These are phyloP conservation scores for Candida pseudoviswanathii DNA, from an alignment of 1,139 yeast species.

Conservation along the genomic window DNA sequence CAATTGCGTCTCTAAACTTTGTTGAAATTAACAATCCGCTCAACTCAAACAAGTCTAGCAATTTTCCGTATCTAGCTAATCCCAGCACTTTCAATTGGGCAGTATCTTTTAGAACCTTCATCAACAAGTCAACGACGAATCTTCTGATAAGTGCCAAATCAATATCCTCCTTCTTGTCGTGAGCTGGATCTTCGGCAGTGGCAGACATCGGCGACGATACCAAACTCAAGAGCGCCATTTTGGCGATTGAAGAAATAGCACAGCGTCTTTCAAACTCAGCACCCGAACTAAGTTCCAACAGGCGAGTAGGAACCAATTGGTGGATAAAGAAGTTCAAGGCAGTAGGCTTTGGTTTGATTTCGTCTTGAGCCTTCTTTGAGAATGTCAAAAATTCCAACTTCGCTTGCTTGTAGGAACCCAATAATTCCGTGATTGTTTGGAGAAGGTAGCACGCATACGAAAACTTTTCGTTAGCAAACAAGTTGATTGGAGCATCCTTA, in stretches of 20 bases:
- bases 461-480: slow-evolving; percentile 49
- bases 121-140: slow-evolving; percentile 70
- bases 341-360: slow-evolving; percentile 64
- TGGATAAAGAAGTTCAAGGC: slow-evolving; percentile 77
- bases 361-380: slow-evolving; percentile 48
- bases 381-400: slow-evolving; percentile 82
- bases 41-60: slow-evolving; percentile 60
- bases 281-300: slow-evolving; percentile 33
- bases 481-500: slow-evolving; percentile 26
- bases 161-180: slow-evolving; percentile 58
- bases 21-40: slow-evolving; percentile 44
- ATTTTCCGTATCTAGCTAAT: slow-evolving; percentile 49
- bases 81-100: slow-evolving; percentile 27
- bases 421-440: slow-evolving; percentile 67
- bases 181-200: slow-evolving; percentile 37
- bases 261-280: slow-evolving; percentile 40
- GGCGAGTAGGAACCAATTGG: slow-evolving; percentile 65
- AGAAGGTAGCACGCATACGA: slow-evolving; percentile 69
- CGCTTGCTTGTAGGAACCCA: slow-evolving; percentile 77
- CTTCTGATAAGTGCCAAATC: slow-evolving; percentile 74
- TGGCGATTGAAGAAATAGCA: slow-evolving; percentile 54
- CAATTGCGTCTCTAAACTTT: slow-evolving; percentile 46
- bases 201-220: slow-evolving; percentile 54
- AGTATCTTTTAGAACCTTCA: slow-evolving; percentile 61
- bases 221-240: slow-evolving; percentile 59